Evolutionary conservation across 2,329 filamentous ascomycete genomes (phyloP), one percentile per base, ranked within the genome.

Genomic region (Rutstroemia sp.): DNA sequence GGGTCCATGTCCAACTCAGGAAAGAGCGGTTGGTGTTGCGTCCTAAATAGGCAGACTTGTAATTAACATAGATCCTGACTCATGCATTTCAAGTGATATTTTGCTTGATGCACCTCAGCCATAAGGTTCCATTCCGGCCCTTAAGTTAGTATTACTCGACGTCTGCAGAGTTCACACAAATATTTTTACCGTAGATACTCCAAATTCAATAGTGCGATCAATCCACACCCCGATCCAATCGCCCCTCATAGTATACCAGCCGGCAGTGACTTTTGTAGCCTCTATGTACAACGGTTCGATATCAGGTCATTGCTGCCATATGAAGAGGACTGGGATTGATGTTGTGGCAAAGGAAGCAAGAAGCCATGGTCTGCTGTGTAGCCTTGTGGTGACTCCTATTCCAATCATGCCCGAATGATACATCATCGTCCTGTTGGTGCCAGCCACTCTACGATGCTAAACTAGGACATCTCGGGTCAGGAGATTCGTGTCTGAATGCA

Each of bases 331-430:
- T 23, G 12, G 7, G 42, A 10, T 34, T 34, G 42, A 46, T 46
- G 42, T 23, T 46, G 42, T 46, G 21, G 19, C 12, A 46, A 21
- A 18, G n/a, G 19, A 34, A 12, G 10, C 10, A 34, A 34, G 30
- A 4, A 12, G 30, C 8, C 30, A 23, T 42, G 52, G 30, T 49
- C 44, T 49, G 45, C 25, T 23, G 25, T 44, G 38, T 49, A 54
- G 52, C 45, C 52, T 54, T 54, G 37, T 37, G 34, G 52, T 37
- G 19, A 54, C 41, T 54, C 45, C 10, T 18, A 18, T 27, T 48
- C 18, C n/a, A 25, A 37, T n/a, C 25, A 21, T 27, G 25, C 25
- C 21, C 23, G 52, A 38, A 42, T 39, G 37, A 45, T 23, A 12
- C 21, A 41, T 19, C 38, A 18, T 48, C 19, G 12, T 16, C n/a